Evolutionary conservation across 163 green algal genomes (phyloP), one percentile per base, ranked within the genome.

Genomic region (Volvox carteri): DNA sequence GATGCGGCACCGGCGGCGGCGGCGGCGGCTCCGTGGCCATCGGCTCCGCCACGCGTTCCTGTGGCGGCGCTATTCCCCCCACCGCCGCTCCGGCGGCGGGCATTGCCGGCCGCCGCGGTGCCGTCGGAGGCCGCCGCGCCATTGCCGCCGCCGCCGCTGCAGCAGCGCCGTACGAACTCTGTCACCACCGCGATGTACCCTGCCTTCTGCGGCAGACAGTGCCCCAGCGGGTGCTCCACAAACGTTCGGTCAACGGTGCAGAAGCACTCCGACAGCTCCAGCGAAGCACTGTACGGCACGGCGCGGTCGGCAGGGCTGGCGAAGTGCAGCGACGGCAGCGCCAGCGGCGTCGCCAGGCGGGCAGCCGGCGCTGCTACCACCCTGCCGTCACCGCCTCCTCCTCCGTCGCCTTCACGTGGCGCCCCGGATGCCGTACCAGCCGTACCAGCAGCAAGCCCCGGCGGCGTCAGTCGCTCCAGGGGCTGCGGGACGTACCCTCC

Each of bases 401-500:
- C 56, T n/a, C 28, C 62, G 50, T 12, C 7, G 54, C 54, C 54
- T 65, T 65, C 54, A 65, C 54, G 5, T 28, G 19, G 30, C 5
- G 65, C 62, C 62, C 19, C n/a, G 30, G n/a, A n/a, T n/a, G n/a
- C n/a, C n/a, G n/a, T n/a, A n/a, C n/a, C n/a, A n/a, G n/a, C n/a
- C n/a, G n/a, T n/a, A n/a, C n/a, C n/a, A n/a, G 33, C 14, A 30
- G 75, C 68, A 5, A 84, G 19, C 41, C 46, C 52, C 1, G 30
- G 37, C 12, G 90, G 87, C 21, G 90, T 28, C 28, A 94, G 88
- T 25, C 83, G 85, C 4, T 83, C 56, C 6, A 94, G 65, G 2
- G 92, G 91, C 35, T 95, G 85, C 3, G 90, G 91, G 0, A 92
- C 78, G 80, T 95, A 95, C 9, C 92, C 92, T 16, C 90, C 90